Conservation (phyloP, 352 stramenopile species). For the Globisporangium nunn region DNA sequence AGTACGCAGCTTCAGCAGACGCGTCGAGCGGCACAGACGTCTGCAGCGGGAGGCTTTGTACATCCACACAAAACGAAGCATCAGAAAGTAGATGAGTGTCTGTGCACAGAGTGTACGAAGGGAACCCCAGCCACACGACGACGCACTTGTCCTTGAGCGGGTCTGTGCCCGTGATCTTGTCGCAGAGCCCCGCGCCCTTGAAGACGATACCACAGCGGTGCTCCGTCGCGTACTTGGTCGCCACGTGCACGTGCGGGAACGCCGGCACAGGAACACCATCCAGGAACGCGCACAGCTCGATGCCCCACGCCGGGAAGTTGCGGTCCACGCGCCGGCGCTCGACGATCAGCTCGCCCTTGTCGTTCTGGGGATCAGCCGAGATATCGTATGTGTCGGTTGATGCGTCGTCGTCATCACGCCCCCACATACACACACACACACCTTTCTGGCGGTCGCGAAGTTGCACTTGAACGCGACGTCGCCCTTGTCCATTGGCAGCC, state of each 20-base stretch:
- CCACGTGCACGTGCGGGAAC: slow-evolving; percentile 60
- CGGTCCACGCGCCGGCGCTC: slow-evolving; percentile 71
- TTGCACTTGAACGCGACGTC: slow-evolving; percentile 89
- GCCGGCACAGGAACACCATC: slow-evolving; percentile 46
- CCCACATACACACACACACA: neutral
- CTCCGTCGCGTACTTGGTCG: slow-evolving; percentile 84
- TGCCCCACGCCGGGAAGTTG: slow-evolving; percentile 79
- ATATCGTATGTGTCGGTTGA: neutral
- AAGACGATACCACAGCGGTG: slow-evolving; percentile 86
- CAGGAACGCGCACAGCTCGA: slow-evolving; percentile 75
- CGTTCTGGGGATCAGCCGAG: slow-evolving; percentile 19
- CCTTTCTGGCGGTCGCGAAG: slow-evolving; percentile 69
- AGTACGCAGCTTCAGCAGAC: slow-evolving; percentile 65
- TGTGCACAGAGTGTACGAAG: no score
- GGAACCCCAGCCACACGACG: neutral
- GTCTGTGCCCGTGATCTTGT: slow-evolving; percentile 83
- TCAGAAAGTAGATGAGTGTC: neutral
- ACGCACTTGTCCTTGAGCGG: slow-evolving; percentile 84
- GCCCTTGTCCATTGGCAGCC: slow-evolving; percentile 74
- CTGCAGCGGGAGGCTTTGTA: slow-evolving; percentile 41
- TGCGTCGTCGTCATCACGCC: neutral
- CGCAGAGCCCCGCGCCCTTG: slow-evolving; percentile 66
- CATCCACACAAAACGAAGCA: neutral
- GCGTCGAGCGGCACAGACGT: slow-evolving; percentile 53
- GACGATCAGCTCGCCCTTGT: slow-evolving; percentile 59